phyloP scores from a whole-genome alignment of 352 stramenopile genomes.

The Aphanomyces stellatus region DNA sequence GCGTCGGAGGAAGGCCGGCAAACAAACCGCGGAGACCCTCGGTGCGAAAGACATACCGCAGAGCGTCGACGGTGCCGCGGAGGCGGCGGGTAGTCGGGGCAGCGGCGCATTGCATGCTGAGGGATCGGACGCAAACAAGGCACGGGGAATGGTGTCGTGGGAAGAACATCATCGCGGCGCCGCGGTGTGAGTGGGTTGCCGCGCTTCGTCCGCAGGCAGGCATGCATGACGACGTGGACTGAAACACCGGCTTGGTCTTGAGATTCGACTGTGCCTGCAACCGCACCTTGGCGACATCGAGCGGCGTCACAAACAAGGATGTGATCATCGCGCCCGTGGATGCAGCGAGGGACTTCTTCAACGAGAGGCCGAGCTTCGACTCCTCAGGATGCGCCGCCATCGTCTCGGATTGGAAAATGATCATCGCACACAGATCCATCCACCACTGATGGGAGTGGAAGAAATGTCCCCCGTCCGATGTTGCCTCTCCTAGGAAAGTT shows the following conservation, averaged over 20 bases:
- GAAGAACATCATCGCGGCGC: neutral
- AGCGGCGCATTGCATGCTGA: neutral
- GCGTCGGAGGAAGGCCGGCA: conserved; percentile 80
- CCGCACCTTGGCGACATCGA: conserved; percentile 76
- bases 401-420: no score
- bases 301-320: conserved; percentile 76
- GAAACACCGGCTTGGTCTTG: neutral
- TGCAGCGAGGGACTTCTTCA: conserved; percentile 65
- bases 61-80: conserved; percentile 46
- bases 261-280: conserved; percentile 46
- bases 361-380: conserved; percentile 17
- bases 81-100: conserved; percentile 27
- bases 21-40: conserved; percentile 80
- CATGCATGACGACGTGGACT: neutral
- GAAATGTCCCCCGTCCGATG: no score
- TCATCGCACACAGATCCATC: no score
- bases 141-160: neutral
- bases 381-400: no score
- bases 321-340: conserved; percentile 60
- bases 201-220: neutral
- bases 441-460: no score
- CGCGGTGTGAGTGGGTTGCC: neutral
- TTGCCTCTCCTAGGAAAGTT: no score
- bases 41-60: conserved; percentile 69
- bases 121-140: conserved; percentile 5